These are phyloP conservation scores for Millerago galiae DNA, from an alignment of 805 yeast species.

Conservation along the genomic window DNA sequence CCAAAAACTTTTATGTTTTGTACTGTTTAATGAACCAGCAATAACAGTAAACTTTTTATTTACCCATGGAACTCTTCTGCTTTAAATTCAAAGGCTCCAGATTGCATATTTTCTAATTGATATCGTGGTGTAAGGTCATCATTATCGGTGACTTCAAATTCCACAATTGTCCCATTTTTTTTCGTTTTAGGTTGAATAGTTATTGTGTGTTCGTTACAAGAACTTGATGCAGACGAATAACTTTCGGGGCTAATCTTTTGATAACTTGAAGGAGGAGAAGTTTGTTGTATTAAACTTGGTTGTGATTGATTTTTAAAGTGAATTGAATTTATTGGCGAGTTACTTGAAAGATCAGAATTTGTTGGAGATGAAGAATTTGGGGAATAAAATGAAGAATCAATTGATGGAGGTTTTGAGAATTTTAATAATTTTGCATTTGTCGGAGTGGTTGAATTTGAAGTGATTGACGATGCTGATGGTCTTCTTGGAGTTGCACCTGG, in stretches of 20 bases:
- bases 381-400: slow-evolving; percentile 17
- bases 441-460: slow-evolving; percentile 11
- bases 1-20: too few species aligned
- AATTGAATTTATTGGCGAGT: slow-evolving; percentile 15
- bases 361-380: slow-evolving; percentile 21
- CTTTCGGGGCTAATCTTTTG: slow-evolving; percentile 14
- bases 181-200: neutral
- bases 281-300: slow-evolving; percentile 7
- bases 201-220: slow-evolving; percentile 1
- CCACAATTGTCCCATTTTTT: neutral
- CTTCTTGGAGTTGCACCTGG: slow-evolving; percentile 14
- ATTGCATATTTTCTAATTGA: slow-evolving; percentile 10
- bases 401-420: slow-evolving; percentile 20
- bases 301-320: slow-evolving; percentile 1
- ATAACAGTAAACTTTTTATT: neutral
- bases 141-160: neutral
- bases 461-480: slow-evolving; percentile 7
- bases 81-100: slow-evolving; percentile 16
- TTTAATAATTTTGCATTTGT: slow-evolving; percentile 13
- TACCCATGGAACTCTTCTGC: neutral
- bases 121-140: neutral
- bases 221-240: slow-evolving; percentile 3
- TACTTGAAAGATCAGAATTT: slow-evolving; percentile 19
- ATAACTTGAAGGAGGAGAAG: slow-evolving; percentile 13
- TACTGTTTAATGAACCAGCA: neutral